Evolutionary conservation across 768 basidiomycete genomes (phyloP), one percentile per base, ranked within the genome.

Genomic region (Naganishia randhawae): DNA sequence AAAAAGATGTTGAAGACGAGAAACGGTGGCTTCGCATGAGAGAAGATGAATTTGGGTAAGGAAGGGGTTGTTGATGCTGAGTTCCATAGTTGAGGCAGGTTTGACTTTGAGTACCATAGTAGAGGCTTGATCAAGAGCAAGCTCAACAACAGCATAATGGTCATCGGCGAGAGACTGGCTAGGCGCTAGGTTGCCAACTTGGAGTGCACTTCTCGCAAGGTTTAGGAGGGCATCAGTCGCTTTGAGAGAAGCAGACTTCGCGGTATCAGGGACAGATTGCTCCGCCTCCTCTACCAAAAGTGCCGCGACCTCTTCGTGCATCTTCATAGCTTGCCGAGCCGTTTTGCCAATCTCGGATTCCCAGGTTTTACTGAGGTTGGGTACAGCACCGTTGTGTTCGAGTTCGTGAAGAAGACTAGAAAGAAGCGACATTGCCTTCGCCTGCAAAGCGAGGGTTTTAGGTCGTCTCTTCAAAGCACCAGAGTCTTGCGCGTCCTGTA

Each of bases 91-190:
- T 31, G 71, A 61, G 25, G 74, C 66, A 0, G 75, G 67, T 4
- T 73, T 72, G 29, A 75, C 73, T 7, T 75, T 72, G 1, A 75
- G 72, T 0, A 75, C 74, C 77, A 78, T 77, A 66, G 75, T 75
- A 31, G 74, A 73, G 9, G 77, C 77, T 69, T 77, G 77, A 50
- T 78, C 77, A 9, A 78, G 71, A 22, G 77, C 77, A 52, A 77
- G 74, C 52, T 77, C 77, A 45, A 76, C 73, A 0, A 78, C 68
- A 54, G 75, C 77, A 66, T 75, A 68, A 45, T 77, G 73, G 0
- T 70, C 45, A n/a, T 78, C 75, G 31, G 77, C 74, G 2, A 69
- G 54, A 25, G 64, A 45, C 14, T 74, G 51, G 35, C 76, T 76
- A 16, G 48, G 50, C 2, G 76, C 71, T 25, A 77, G 63, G 25